These are phyloP conservation scores for Cyathus striatus DNA, from an alignment of 768 basidiomycete species.

Conservation along the genomic window DNA sequence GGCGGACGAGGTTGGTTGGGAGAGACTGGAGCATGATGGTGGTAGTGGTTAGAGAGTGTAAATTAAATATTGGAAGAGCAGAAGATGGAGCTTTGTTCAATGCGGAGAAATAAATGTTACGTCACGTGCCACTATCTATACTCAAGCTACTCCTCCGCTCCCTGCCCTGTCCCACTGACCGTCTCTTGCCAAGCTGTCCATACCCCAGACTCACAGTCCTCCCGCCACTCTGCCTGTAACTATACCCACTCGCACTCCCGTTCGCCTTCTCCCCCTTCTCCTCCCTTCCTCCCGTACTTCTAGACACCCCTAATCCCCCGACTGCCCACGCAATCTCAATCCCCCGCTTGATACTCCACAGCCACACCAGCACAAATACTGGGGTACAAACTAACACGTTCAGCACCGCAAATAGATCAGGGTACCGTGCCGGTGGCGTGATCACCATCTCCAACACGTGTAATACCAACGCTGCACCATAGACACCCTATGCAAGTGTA, in stretches of 20 bases:
- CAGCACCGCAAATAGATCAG: slow-evolving; percentile 79
- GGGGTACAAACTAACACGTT: slow-evolving; percentile 80
- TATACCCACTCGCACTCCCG: slow-evolving; percentile 7
- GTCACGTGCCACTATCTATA: no score
- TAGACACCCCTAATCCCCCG: slow-evolving; percentile 38
- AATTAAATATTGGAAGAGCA: background rate
- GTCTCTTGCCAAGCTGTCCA: slow-evolving; percentile 5
- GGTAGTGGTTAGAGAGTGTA: background rate
- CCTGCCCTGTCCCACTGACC: no score
- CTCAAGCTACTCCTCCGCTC: no score
- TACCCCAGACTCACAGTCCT: slow-evolving; percentile 18
- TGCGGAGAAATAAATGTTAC: no score
- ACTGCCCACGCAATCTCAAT: slow-evolving; percentile 80
- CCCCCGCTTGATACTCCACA: slow-evolving; percentile 84
- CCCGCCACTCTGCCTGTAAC: slow-evolving; percentile 13
- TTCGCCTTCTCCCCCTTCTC: background rate
- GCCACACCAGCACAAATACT: slow-evolving; percentile 78
- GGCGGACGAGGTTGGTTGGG: slow-evolving; percentile 10
- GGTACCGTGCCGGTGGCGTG: slow-evolving; percentile 69
- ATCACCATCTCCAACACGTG: slow-evolving; percentile 63
- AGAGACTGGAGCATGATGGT: slow-evolving; percentile 15
- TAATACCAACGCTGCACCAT: slow-evolving; percentile 46
- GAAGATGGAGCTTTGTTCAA: no score
- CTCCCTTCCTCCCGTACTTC: background rate
- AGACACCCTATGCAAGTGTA: slow-evolving; percentile 37